phyloP scores from a whole-genome alignment of 805 yeast genomes.

The Starmerella ratchasimensis region DNA sequence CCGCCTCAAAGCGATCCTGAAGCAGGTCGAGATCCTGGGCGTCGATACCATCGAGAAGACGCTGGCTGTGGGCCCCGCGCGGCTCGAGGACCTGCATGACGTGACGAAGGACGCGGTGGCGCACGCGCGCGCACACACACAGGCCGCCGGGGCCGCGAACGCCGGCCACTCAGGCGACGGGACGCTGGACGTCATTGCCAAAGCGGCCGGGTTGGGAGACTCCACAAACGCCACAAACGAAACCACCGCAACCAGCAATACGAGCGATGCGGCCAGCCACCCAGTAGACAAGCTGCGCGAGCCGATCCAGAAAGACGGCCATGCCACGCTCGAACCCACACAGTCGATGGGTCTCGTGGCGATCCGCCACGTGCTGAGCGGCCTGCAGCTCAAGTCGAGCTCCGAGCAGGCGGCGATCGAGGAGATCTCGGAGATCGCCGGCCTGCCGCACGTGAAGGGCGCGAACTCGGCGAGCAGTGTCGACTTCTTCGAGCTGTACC shows the following conservation, averaged over 20 bases:
- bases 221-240: not conserved
- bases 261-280: not conserved
- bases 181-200: not conserved
- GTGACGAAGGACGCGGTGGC: conserved; percentile 5
- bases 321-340: conserved; percentile 47
- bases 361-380: conserved; percentile 52
- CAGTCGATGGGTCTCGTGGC: conserved; percentile 66
- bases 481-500: conserved; percentile 58
- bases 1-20: conserved; percentile 24
- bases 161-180: not conserved
- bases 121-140: not conserved
- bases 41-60: conserved; percentile 31
- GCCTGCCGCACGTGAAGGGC: conserved; percentile 25
- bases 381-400: conserved; percentile 17
- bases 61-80: conserved; percentile 22
- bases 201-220: not conserved
- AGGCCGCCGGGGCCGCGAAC: not conserved
- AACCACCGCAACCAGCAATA: not conserved
- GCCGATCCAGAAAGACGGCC: conserved; percentile 39
- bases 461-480: conserved; percentile 24
- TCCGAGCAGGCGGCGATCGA: conserved; percentile 18
- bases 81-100: conserved; percentile 3
- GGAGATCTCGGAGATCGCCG: conserved; percentile 15
- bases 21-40: conserved; percentile 42
- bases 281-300: not conserved